A percentile compares a stretch with the other conserved stretches of the same genome.
Conservation (phyloP, 768 basidiomycete species). For the Mycena latifolia region DNA sequence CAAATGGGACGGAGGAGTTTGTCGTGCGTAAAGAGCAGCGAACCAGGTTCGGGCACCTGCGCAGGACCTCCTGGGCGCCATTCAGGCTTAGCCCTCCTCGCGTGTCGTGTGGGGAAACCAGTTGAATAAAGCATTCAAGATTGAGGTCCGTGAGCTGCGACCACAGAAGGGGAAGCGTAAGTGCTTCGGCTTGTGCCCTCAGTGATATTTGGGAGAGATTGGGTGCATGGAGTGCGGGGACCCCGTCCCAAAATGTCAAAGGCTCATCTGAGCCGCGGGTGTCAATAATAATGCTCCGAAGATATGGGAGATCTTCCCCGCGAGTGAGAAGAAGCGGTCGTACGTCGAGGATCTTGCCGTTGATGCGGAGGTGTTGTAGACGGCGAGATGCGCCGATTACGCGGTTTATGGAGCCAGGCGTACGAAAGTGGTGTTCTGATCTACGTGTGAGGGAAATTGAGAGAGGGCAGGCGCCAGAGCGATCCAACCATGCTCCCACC, state of each 20-base stretch:
- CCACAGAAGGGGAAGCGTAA: slow-evolving; percentile 8
- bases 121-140: not conserved
- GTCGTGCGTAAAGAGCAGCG: not conserved
- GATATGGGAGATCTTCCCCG: not conserved
- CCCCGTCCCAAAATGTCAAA: not conserved
- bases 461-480: not conserved
- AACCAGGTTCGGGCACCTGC: not conserved
- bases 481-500: not conserved
- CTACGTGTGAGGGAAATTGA: not conserved
- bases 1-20: not conserved
- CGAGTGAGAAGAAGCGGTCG: not conserved
- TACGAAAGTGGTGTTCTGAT: too few relatives aligned
- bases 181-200: not conserved
- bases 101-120: too few relatives aligned
- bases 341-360: not conserved
- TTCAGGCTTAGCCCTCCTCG: not conserved
- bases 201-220: not conserved
- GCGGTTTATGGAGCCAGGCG: not conserved
- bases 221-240: not conserved
- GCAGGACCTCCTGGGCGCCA: too few relatives aligned
- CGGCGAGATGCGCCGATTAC: not conserved
- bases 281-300: not conserved
- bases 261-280: too few relatives aligned
- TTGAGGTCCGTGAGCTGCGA: slow-evolving; percentile 12
- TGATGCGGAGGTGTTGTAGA: too few relatives aligned